Base-by-base conservation (phyloP, 106 monocot species). In the Dactylorhiza incarnata region DNA sequence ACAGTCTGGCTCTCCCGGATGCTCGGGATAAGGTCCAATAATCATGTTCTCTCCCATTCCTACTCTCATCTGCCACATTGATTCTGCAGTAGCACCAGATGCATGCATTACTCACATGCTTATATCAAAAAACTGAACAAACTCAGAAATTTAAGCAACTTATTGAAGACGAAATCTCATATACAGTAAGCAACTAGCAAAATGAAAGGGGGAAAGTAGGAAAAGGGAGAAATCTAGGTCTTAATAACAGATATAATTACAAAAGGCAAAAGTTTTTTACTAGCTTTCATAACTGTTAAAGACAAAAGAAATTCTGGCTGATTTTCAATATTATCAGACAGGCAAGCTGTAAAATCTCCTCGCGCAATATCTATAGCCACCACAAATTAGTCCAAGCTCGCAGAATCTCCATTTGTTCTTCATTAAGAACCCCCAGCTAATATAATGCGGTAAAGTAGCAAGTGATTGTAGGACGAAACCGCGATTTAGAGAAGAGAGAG, bases 1-100 rank as follows among this genome's bases (percentile, higher is more conserved):
- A 78, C 90, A 90, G 63, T 90, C 90, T 73, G 81, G 83, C 83
- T 90, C 84, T 37, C 87, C 90, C 9, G 79, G 83, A 47, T 87
- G 85, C 75, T 90, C 83, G 9, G 90, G 90, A 74, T 85, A 90
- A 19, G 76, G 74, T 72, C 81, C 85, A 46, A 78, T 23, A 45
- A 87, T 83, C 77, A 84, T 80, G 48, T 6, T 45, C 54, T 81
- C 85, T 3, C 80, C 78, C n/a, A 15, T 47, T 82, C 81, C 83
- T 74, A 85, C 72, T 63, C 63, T 85, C 85, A 83, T 81, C 65
- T 81, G 83, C 87, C 87, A 87, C 85, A 87, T 81, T 62, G 75
- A 76, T 71, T 90, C 90, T 87, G 79, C 63, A 81, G 74, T 71
- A 82, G 17, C 48, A 77, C 48, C 52, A 62, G 5, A 72, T 9